phyloP scores from a whole-genome alignment of 1,284 basidiomycete genomes.

The Stereum hirsutum region DNA sequence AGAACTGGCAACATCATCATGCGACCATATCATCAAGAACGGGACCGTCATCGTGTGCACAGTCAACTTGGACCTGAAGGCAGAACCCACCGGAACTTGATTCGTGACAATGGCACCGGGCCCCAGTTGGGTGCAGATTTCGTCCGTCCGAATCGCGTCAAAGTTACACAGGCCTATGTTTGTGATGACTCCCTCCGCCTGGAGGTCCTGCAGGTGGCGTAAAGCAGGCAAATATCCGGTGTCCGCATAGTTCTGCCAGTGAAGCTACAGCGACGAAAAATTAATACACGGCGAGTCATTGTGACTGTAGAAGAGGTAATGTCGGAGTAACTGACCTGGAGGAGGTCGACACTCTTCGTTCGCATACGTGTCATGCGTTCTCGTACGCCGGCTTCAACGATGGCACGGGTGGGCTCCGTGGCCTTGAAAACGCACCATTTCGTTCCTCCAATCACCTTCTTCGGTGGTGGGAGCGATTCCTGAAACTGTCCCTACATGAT shows the following conservation, averaged over 20 bases:
- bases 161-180: slow-evolving; percentile 76
- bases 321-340: slow-evolving; percentile 40
- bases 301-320: no score
- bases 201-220: slow-evolving; percentile 49
- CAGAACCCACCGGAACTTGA: slow-evolving; percentile 60
- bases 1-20: slow-evolving; percentile 46
- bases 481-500: slow-evolving; percentile 61
- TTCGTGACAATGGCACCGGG: slow-evolving; percentile 68
- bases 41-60: not conserved
- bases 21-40: no score
- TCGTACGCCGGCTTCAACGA: slow-evolving; percentile 56
- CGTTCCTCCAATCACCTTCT: slow-evolving; percentile 57
- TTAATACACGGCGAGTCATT: not conserved
- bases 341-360: slow-evolving; percentile 48
- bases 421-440: slow-evolving; percentile 76
- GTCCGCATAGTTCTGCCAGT: slow-evolving; percentile 75
- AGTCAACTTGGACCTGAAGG: not conserved
- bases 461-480: slow-evolving; percentile 29
- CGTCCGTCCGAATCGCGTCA: slow-evolving; percentile 62
- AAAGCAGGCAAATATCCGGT: slow-evolving; percentile 59
- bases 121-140: slow-evolving; percentile 67
- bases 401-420: slow-evolving; percentile 38
- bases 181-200: slow-evolving; percentile 49
- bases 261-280: slow-evolving; percentile 39
- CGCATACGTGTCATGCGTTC: slow-evolving; percentile 56